Base-by-base conservation (phyloP, 129 eudicot genomes). In the Artemisia annua region DNA sequence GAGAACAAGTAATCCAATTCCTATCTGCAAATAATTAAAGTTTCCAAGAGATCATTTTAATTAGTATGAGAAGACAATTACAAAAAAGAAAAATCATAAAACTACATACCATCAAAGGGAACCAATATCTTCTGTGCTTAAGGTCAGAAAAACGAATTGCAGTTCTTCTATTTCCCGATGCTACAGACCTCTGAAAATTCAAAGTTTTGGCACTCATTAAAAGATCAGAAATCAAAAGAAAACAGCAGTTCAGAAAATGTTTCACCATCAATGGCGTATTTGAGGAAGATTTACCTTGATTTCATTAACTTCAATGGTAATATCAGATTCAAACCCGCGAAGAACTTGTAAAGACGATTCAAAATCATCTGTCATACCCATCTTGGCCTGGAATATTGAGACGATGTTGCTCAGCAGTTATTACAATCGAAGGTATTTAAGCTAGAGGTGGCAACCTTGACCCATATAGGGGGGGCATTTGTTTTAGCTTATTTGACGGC, bases 311-410 rank as follows among this genome's bases (percentile, higher is more conserved):
- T 93, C 98, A 81, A 82, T 51, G 11, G 92, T 75, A 51, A 93
- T 93, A 71, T 93, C 98, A 80, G 97, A 83, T 63, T 93, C 97
- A 66, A 93, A 90, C 15, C 98, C 98, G 32, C 97, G 97, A 66
- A 93, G 98, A 57, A 93, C 98, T 93, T 93, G 98, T 75, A 93
- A 71, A 17, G 98, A 93, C 44, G 92, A 80, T 85, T 93, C 98
- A 75, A 89, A 93, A 76, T 93, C 98, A 44, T 93, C 98, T 30
- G 88, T 90, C 98, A 89, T 89, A 48, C 98, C 98, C 97, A 90
- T 93, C 84, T 93, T 93, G 2, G 98, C 98, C 98, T 93, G 78
- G n/a, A 63, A 62, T 22, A 49, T 50, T 72, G 51, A 69, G 50
- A 73, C 35, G 46, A 63, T 51, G 30, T 71, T 63, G 44, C 46